Evolutionary conservation across 371 early-diverging fungal species (phyloP).

Genomic region (Syncephalastrum monosporum): DNA sequence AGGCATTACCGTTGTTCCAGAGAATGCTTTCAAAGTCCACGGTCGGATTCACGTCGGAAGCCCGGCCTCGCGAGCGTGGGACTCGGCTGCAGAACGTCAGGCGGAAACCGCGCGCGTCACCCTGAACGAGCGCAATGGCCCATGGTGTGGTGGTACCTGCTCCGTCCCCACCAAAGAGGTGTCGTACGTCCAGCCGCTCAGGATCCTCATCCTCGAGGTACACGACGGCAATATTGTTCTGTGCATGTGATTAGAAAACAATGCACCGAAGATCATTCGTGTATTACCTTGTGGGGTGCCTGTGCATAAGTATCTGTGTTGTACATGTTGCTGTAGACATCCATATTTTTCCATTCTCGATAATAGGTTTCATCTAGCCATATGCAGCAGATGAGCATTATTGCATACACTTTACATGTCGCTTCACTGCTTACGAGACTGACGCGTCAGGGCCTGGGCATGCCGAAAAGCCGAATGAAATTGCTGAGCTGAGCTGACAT

Average conservation of each 20-base stretch:
- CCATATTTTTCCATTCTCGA: slow-evolving; percentile 28
- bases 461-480: slow-evolving; percentile 24
- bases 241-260: not conserved
- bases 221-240: slow-evolving; percentile 47
- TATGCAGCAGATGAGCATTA: not conserved
- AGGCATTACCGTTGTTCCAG: slow-evolving; percentile 44
- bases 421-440: slow-evolving; percentile 3
- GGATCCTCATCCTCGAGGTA: slow-evolving; percentile 40
- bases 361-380: slow-evolving; percentile 18
- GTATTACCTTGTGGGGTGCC: slow-evolving; percentile 29
- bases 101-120: slow-evolving; percentile 37
- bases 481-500: slow-evolving; percentile 8
- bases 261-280: slow-evolving; percentile 6
- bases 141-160: slow-evolving; percentile 25
- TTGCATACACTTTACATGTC: not conserved
- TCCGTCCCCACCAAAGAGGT: slow-evolving; percentile 3
- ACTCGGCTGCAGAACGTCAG: slow-evolving; percentile 26
- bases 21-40: slow-evolving; percentile 38
- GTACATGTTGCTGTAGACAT: slow-evolving; percentile 29
- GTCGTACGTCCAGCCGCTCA: slow-evolving; percentile 4
- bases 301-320: slow-evolving; percentile 22
- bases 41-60: slow-evolving; percentile 14
- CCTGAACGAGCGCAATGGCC: slow-evolving; percentile 39
- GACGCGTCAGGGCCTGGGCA: slow-evolving; percentile 26
- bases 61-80: not conserved